These are phyloP conservation scores for Aspergillus haitiensis DNA, from an alignment of 495 filamentous ascomycete species.

Conservation along the genomic window DNA sequence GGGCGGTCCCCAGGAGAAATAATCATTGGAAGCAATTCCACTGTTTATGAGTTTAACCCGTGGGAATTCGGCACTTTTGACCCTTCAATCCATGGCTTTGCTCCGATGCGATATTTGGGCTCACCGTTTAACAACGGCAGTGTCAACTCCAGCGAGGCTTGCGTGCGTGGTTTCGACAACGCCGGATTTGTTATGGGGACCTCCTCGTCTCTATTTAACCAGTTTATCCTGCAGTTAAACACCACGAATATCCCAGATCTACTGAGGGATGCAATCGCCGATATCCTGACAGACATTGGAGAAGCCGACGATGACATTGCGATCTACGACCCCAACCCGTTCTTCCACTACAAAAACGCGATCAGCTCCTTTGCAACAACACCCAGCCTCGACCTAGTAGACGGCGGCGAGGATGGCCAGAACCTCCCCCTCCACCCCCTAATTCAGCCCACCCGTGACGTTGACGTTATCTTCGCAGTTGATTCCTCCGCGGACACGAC, in stretches of 20 bases:
- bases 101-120: conserved; percentile 69
- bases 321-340: conserved; percentile 79
- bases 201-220: conserved; percentile 82
- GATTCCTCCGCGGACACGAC: conserved; percentile 80
- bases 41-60: conserved; percentile 81
- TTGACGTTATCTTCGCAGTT: conserved; percentile 90
- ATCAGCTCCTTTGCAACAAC: conserved; percentile 57
- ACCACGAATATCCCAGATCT: conserved; percentile 52
- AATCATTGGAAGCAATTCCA: conserved; percentile 70
- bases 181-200: conserved; percentile 86
- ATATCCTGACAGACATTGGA: conserved; percentile 54
- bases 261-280: conserved; percentile 47
- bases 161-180: conserved; percentile 83
- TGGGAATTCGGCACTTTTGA: conserved; percentile 84
- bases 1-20: conserved; percentile 63
- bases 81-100: conserved; percentile 77
- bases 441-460: conserved; percentile 69
- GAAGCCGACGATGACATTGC: conserved; percentile 71
- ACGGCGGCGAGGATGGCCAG: conserved; percentile 82
- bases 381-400: conserved; percentile 68
- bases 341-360: conserved; percentile 63
- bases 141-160: conserved; percentile 55
- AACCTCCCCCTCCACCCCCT: conserved; percentile 84
- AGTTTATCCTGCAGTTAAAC: conserved; percentile 60
- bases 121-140: conserved; percentile 71